A percentile compares a stretch with the other conserved stretches of the same genome.
Conservation (phyloP, 495 filamentous ascomycete species). For the Extremus antarcticus region DNA sequence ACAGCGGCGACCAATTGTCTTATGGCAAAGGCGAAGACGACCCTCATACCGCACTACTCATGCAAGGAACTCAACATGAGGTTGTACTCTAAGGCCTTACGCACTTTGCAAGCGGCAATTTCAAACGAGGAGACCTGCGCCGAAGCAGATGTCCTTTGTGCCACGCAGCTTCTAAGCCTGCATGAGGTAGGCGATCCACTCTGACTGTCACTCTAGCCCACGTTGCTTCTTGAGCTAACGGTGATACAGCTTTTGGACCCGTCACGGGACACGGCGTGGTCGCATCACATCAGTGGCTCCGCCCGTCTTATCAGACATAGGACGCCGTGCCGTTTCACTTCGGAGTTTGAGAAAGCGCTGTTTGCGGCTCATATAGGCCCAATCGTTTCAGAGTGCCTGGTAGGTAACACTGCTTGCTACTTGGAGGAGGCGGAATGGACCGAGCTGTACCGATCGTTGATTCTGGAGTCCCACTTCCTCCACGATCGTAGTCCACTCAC, state of each 20-base stretch:
- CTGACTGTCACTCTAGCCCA: neutral
- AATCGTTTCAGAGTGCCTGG: conserved; percentile 18
- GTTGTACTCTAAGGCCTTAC: conserved; percentile 21
- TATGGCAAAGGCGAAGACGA: conserved; percentile 9
- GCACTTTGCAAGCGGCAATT: conserved; percentile 22
- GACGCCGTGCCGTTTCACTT: conserved; percentile 17
- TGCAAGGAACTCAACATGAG: neutral
- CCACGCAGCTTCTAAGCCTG: conserved; percentile 22
- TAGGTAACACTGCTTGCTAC: conserved; percentile 16
- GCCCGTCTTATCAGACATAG: conserved; percentile 20
- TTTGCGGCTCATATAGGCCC: conserved; percentile 24
- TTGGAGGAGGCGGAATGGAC: conserved; percentile 15
- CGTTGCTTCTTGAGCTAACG: neutral
- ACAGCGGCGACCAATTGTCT: conserved; percentile 15
- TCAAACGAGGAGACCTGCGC: conserved; percentile 4
- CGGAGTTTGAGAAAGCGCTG: conserved; percentile 25
- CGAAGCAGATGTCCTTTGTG: conserved; percentile 23
- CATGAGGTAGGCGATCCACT: conserved; percentile 11
- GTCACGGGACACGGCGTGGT: conserved; percentile 19
- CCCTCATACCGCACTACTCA: conserved; percentile 2
- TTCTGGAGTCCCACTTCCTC: neutral
- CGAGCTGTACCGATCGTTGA: conserved; percentile 11
- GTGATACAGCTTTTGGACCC: conserved; percentile 18
- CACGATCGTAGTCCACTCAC: conserved; percentile 8
- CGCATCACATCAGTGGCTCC: conserved; percentile 23